Evolutionary conservation across 805 yeast species (phyloP).

Genomic region (Barnettozyma sp.): DNA sequence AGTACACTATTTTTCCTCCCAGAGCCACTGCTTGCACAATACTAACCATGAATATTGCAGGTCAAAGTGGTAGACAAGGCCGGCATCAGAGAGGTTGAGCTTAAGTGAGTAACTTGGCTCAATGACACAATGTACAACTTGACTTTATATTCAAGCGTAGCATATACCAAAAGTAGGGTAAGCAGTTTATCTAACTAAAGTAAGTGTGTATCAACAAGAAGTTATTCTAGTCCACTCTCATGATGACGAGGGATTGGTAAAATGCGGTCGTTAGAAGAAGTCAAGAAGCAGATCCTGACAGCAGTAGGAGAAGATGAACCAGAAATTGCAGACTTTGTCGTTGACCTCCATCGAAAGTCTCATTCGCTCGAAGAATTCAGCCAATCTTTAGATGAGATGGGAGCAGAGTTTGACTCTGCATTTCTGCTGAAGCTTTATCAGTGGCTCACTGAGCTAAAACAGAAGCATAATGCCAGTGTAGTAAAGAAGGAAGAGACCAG

Average conservation of each 20-base stretch:
- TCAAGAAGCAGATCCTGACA: slow-evolving; percentile 16
- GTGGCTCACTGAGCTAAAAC: slow-evolving; percentile 3
- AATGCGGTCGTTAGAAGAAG: slow-evolving; percentile 5
- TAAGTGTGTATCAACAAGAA: too few species aligned
- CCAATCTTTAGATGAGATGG: slow-evolving; percentile 33
- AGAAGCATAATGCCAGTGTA: neutral
- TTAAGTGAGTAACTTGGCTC: too few species aligned
- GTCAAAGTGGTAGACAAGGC: slow-evolving; percentile 61
- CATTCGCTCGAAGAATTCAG: slow-evolving; percentile 30
- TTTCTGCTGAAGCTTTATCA: slow-evolving; percentile 18
- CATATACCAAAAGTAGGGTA: too few species aligned
- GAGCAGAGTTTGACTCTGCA: slow-evolving; percentile 34
- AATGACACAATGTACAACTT: too few species aligned
- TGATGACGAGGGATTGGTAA: neutral
- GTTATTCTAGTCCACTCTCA: too few species aligned
- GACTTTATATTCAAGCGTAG: too few species aligned
- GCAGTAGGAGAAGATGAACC: slow-evolving; percentile 35
- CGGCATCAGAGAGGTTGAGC: slow-evolving; percentile 44
- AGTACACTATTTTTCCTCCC: slow-evolving; percentile 7
- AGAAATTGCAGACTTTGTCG: slow-evolving; percentile 40
- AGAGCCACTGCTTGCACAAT: neutral
- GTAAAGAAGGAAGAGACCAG: slow-evolving; percentile 15
- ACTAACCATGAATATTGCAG: slow-evolving; percentile 24
- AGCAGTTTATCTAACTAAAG: too few species aligned
- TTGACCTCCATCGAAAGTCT: slow-evolving; percentile 32